Evolutionary conservation across 768 basidiomycete genomes (phyloP), one percentile per base, ranked within the genome.

Genomic region (Trichaptum fuscoviolaceum): DNA sequence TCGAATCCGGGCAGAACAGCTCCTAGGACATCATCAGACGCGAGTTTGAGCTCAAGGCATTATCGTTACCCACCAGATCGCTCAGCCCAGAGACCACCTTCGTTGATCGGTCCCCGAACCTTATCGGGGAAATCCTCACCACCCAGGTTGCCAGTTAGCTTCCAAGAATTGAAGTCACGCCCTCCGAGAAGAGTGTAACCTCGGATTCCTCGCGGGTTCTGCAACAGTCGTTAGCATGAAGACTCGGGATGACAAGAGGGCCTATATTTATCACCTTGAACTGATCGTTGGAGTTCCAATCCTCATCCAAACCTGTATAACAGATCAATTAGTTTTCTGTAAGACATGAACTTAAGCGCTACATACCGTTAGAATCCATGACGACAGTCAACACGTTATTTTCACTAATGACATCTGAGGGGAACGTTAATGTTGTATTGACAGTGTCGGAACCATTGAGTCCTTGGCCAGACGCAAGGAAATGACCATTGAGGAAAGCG

Each of bases 21-120:
- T 17, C 72, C 71, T 69, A 36, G n/a, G 35, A 23, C 9, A 18
- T 61, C 27, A 23, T 64, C 23, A 25, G 24, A 61, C 4, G 9
- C 23, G 23, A 23, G 23, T 61, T 18, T 20, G 3, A 61, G 23
- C 30, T 8, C 15, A 61, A 18, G 59, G 2, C 2, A 6, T 12
- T 20, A 34, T 24, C 18, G 2, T 15, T 35, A 24, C 58, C 24
- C 25, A 67, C 76, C 75, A 30, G 64, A 57, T 9, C 74, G 70
- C 66, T 76, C 74, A 8, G 67, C 71, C 52, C 67, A 75, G 9
- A 75, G 65, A 15, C 76, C 76, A 4, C 76, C 76, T 67, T 76
- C 76, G 62, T 77, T 77, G 63, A 71, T 67, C 1, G 73, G 69
- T 26, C 73, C 73, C 20, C 76, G 71, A 9, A 70, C 69, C 62